These are phyloP conservation scores for Ophiostoma perfectum DNA, from an alignment of 2,329 filamentous ascomycete genomes.

Conservation along the genomic window DNA sequence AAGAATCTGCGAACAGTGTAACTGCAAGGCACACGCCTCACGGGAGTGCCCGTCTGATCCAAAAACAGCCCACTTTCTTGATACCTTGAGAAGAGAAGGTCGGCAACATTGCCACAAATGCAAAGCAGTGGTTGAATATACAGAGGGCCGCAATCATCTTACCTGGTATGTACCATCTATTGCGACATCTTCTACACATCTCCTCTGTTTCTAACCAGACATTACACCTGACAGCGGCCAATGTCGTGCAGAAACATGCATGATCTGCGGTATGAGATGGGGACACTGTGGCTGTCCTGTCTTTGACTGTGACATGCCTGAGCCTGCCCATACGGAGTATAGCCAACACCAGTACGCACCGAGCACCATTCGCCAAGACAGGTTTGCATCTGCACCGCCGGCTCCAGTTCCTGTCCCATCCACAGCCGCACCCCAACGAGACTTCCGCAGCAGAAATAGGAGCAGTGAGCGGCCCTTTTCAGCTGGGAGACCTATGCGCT, in stretches of 20 bases:
- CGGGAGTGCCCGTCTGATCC: constrained; percentile 67
- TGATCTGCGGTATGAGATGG: constrained; percentile 77
- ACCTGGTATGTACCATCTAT: constrained; percentile 58
- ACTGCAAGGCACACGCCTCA: constrained; percentile 65
- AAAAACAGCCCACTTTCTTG: constrained; percentile 57
- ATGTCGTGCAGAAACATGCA: constrained; percentile 80
- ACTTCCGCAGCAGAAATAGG: constrained; percentile 28
- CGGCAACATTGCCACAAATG: constrained; percentile 76
- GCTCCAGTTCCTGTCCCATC: not conserved
- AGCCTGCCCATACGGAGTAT: constrained; percentile 51
- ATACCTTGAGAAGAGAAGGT: constrained; percentile 60
- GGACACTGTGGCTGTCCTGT: constrained; percentile 77
- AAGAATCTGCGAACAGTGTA: constrained; percentile 70
- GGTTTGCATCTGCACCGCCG: constrained; percentile 33
- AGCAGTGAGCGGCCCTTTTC: constrained; percentile 23
- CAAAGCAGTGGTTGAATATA: constrained; percentile 66
- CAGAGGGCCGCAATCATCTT: constrained; percentile 84
- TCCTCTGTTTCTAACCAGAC: not conserved
- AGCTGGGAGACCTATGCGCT: constrained; percentile 24
- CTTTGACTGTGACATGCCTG: constrained; percentile 60
- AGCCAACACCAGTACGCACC: constrained; percentile 41
- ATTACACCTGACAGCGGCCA: not conserved
- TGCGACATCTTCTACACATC: constrained; percentile 13
- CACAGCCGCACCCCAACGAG: not conserved
- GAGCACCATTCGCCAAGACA: constrained; percentile 34